Evolutionary conservation across 225 moss, liverwort and hornwort genomes (phyloP), one percentile per base, ranked within the genome.

Genomic region (Pseudoscleropodium purum): DNA sequence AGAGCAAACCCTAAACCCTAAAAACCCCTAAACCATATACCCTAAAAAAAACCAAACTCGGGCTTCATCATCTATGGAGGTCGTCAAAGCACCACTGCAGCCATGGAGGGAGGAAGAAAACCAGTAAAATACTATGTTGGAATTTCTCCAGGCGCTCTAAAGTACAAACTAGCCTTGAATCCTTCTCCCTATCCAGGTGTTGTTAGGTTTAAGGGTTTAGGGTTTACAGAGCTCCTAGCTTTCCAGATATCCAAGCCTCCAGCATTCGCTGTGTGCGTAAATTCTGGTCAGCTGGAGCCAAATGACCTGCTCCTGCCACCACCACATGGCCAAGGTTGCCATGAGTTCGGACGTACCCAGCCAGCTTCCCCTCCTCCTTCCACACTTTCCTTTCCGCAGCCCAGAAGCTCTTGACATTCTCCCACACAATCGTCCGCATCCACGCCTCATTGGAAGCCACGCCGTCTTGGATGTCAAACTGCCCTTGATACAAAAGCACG

Each of bases 401-500:
- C 91, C 92, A 94, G 79, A 94, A 94, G 75, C 63, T 68, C 3
- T 26, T 23, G 18, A 80, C 4, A 24, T 59, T 69, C 73, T 88
- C 89, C 94, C 93, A 94, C 77, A 31, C 61, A 11, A 94, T 70
- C 20, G 87, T 86, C 34, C 65, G 91, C 93, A 94, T 94, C 94
- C 93, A 94, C 36, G 89, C 90, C 74, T 88, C 93, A 23, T 87
- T 93, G 4, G 94, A 93, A 17, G 94, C 94, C 86, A 93, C 94
- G 54, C 94, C 94, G 36, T 93, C 93, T 84, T 92, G 90, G 75
- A 94, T 89, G 64, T 94, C 94, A 27, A 90, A 93, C 75, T 94
- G 94, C 66, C 94, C 94, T 83, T 93, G 91, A 65, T 94, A 94
- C 43, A 94, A 81, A 27, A 94, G 90, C 87, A 94, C 93, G 27